These are phyloP conservation scores for Moricandia arvensis DNA, from an alignment of 345 rosid genomes.

Conservation along the genomic window DNA sequence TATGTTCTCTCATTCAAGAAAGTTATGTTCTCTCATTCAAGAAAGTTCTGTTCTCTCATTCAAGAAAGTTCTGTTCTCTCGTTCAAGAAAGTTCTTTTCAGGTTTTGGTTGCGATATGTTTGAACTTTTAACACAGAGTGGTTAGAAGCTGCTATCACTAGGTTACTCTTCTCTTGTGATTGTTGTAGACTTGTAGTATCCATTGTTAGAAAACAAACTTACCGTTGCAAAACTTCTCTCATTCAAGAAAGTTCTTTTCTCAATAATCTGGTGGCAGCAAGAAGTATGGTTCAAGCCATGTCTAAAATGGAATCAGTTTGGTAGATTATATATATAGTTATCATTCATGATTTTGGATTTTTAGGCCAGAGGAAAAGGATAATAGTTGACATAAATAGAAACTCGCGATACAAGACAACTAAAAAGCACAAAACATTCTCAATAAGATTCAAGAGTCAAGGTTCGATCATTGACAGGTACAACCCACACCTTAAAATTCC, in stretches of 20 bases:
- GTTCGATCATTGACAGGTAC: not conserved
- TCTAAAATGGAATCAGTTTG: not conserved
- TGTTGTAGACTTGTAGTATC: slow-evolving; percentile 38
- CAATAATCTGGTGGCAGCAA: not conserved
- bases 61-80: too few species aligned
- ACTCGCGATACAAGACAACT: not conserved
- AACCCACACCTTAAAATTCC: not conserved
- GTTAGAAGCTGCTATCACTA: slow-evolving; percentile 27
- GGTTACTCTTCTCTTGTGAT: slow-evolving; percentile 31
- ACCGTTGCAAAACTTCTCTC: slow-evolving; percentile 20
- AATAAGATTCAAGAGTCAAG: not conserved
- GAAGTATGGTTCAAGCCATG: not conserved
- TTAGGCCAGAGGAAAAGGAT: not conserved
- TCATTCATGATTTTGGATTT: not conserved
- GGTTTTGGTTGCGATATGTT: slow-evolving; percentile 27
- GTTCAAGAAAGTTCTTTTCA: not conserved
- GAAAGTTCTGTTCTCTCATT: too few species aligned
- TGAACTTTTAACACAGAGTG: slow-evolving; percentile 28
- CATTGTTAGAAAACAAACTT: slow-evolving; percentile 22
- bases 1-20: too few species aligned
- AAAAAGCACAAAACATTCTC: not conserved
- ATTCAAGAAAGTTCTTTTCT: slow-evolving; percentile 13
- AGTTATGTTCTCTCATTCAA: too few species aligned
- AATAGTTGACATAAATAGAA: not conserved
- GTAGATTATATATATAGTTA: not conserved